A percentile compares a stretch with the other conserved stretches of the same genome.
Conservation (phyloP, 805 yeast genomes). For the Lachancea fermentati region DNA sequence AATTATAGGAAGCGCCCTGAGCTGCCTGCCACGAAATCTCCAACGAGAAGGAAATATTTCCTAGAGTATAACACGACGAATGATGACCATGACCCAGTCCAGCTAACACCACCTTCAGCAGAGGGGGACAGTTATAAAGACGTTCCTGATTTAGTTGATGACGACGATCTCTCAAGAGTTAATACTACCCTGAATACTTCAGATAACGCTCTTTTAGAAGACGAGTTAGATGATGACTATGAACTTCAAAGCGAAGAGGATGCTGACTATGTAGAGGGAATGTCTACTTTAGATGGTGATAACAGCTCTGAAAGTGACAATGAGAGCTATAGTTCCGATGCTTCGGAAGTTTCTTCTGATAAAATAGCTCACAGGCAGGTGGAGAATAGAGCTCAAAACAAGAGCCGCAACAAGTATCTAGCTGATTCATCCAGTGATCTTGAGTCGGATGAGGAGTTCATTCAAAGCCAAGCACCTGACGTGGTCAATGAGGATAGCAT, state of each 20-base stretch:
- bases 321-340: slow-evolving; percentile 6
- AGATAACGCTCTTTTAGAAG: slow-evolving; percentile 29
- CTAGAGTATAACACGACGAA: neutral
- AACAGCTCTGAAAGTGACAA: slow-evolving; percentile 11
- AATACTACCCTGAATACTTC: slow-evolving; percentile 30
- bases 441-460: slow-evolving; percentile 24
- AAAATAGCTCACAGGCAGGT: neutral
- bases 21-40: too few species aligned
- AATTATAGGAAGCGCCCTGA: neutral
- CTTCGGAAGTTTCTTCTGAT: too few species aligned
- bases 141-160: slow-evolving; percentile 72
- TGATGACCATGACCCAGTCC: slow-evolving; percentile 1
- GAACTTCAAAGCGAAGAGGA: slow-evolving; percentile 21
- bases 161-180: slow-evolving; percentile 48
- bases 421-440: slow-evolving; percentile 12
- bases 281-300: slow-evolving; percentile 13
- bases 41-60: neutral
- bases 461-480: slow-evolving; percentile 16
- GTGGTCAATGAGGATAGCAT: slow-evolving; percentile 15
- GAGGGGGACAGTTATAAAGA: slow-evolving; percentile 40
- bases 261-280: slow-evolving; percentile 31
- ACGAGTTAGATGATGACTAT: slow-evolving; percentile 24
- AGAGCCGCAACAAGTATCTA: neutral
- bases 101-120: slow-evolving; percentile 12
- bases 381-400: neutral